Evolutionary conservation across 108 stramenopile species (phyloP), one percentile per base, ranked within the genome.

Genomic region (Skeletonema grethae): DNA sequence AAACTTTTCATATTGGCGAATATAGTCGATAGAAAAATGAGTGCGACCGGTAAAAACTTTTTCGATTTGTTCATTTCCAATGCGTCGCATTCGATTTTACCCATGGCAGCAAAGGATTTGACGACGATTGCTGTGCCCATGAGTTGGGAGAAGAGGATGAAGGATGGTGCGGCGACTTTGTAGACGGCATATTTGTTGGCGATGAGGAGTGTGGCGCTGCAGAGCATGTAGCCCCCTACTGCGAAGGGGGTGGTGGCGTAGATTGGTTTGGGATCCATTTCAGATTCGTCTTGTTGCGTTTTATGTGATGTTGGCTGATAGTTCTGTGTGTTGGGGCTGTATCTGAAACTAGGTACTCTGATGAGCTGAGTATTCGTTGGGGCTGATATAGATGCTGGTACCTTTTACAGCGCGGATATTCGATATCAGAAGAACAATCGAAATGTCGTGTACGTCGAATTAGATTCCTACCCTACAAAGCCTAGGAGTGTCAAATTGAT

Each of bases 121-220:
- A 82, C 80, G 29, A 80, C 76, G 25, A 78, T 25, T 30, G 69
- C 87, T 1, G 84, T 83, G 4, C 77, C 80, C 48, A 77, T 65
- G 25, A 86, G 76, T 61, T 85, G 84, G 68, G 80, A 65, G 46
- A 82, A 76, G 20, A 84, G 70, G 53, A 85, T 78, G 75, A 79
- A 84, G 24, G 79, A 82, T 4, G 86, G 84, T 41, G 82, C 70
- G 24, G 81, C 77, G 32, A 86, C 57, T 63, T 75, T 75, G 78
- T 83, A 70, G 63, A 88, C 84, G 53, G 87, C 85, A 48, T 83
- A 82, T 64, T 88, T 88, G 80, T 88, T 88, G 61, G 79, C 63
- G 32, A 88, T 78, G 2, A 88, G 83, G 78, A 88, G 83, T 63
- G 83, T 84, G 46, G 85, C 85, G 24, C 59, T 63, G 83, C 87